Percentiles rank a stretch among this genome's conserved stretches.
Evolutionary conservation across 208 protist species (phyloP).

Genomic region (Leishmania major): DNA sequence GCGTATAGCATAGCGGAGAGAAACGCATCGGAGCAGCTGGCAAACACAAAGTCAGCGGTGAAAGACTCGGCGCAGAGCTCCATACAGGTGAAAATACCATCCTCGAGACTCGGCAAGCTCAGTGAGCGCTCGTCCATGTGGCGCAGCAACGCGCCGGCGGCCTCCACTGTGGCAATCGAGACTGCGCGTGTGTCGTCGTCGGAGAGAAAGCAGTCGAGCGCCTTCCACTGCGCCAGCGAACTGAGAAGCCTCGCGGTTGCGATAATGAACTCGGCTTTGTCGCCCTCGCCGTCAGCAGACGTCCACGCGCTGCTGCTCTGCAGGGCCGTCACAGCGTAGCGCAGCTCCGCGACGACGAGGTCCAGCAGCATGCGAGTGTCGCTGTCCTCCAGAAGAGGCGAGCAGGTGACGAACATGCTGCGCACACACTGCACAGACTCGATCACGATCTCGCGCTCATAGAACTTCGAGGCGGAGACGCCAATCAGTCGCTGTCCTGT

Average conservation of each 20-base stretch:
- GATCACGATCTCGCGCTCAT: conserved; percentile 42
- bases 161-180: conserved; percentile 38
- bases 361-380: conserved; percentile 36
- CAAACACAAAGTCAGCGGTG: conserved; percentile 51
- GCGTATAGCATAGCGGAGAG: conserved; percentile 72
- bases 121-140: conserved; percentile 57
- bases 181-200: conserved; percentile 44
- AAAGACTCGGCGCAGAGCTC: conserved; percentile 76
- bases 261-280: conserved; percentile 55
- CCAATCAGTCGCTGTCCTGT: conserved; percentile 32
- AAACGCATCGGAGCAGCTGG: conserved; percentile 49
- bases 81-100: conserved; percentile 60
- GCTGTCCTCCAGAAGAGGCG: conserved; percentile 43
- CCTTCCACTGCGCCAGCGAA: conserved; percentile 69
- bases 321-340: conserved; percentile 17
- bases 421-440: conserved; percentile 44
- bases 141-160: conserved; percentile 48
- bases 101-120: conserved; percentile 62
- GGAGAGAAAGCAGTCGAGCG: conserved; percentile 68
- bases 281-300: conserved; percentile 43
- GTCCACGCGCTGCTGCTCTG: conserved; percentile 31
- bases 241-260: conserved; percentile 48
- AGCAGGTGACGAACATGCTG: conserved; percentile 53
- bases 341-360: conserved; percentile 39
- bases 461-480: conserved; percentile 29